Evolutionary conservation across 108 stramenopile genomes (phyloP), one percentile per base, ranked within the genome.

Genomic region (Nitzschia sp.): DNA sequence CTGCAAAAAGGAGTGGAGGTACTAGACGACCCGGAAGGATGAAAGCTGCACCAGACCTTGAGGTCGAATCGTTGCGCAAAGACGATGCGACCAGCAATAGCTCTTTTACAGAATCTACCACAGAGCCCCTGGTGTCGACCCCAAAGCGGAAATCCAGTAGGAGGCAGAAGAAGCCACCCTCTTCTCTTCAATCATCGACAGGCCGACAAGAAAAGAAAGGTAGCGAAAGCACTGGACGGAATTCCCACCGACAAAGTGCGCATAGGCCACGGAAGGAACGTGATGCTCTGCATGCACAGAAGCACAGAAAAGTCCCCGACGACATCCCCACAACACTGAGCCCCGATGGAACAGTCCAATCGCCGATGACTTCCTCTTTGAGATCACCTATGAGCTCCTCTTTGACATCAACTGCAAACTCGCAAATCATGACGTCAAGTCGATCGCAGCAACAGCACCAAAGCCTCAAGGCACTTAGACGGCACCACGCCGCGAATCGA

Each of bases 401-500:
- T 1, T 55, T 68, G 53, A 55, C 66, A 38, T 68, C 55, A 1
- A 54, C 66, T 9, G 53, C 31, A 3, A 68, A 36, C 27, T 68
- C 66, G 2, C 21, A 6, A 13, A 38, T 35, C 8, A 19, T 56
- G 32, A 3, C 31, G 26, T 68, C 66, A 28, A 19, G 38, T 28
- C 33, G 54, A 11, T 56, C 53, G 38, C 36, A 56, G 1, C 53
- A 56, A 38, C 38, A 56, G 53, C n/a, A 56, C 16, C 66, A 68
- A 68, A n/a, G 23, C 36, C 35, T 68, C 17, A 17, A 45, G 27
- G 23, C 53, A 16, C 54, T 54, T 25, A 35, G 66, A 22, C 47
- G 19, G 16, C 64, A 29, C 9, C 64, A 65, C 31, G 17, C 64
- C 60, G 45, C 41, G 2, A 1, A 38, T 8, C 0, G 22, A 1